Evolutionary conservation across 2,329 filamentous ascomycete species (phyloP), one percentile per base, ranked within the genome.

Genomic region (Plectosphaerella plurivora): DNA sequence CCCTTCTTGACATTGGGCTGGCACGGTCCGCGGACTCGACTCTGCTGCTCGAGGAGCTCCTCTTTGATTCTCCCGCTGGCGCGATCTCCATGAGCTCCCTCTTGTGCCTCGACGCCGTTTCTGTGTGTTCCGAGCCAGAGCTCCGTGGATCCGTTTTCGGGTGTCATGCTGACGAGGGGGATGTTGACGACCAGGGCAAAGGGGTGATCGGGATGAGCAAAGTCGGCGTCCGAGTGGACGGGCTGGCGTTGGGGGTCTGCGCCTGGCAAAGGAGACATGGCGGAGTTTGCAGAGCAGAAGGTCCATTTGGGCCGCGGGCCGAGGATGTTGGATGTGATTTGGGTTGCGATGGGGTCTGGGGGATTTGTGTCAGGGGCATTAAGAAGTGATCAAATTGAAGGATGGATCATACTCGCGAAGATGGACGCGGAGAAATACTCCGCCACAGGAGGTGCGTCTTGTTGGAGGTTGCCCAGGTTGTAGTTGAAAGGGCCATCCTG

Each of bases 401-500:
- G 52, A 35, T 25, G 18, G 8, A 37, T 57, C 69, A 49, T 64
- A 82, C 80, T 86, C 11, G 77, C 63, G 52, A 84, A 83, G 24
- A 85, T 77, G 4, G 67, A 67, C 1, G 71, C 64, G 16, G 71
- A 66, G 51, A 82, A 81, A 56, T 72, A 76, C 44, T 78, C 64
- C 0, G 67, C 64, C 0, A 76, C 73, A 2, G 79, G 73, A 0
- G 79, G 80, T 0, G 82, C 71, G 56, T 84, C 81, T 60, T 86
- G 83, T 55, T 86, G 82, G 35, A 84, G 69, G 56, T 84, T 86
- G 1, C 78, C 80, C 47, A 74, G 74, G 59, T 85, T 84, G 61
- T 85, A 85, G 58, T 86, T 86, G 69, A 77, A 86, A 0, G 79
- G 80, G 0, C 76, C 74, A 15, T 80, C 71, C 18, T 82, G 73